phyloP scores from a whole-genome alignment of 257 asterid genomes.

The Catharanthus roseus region DNA sequence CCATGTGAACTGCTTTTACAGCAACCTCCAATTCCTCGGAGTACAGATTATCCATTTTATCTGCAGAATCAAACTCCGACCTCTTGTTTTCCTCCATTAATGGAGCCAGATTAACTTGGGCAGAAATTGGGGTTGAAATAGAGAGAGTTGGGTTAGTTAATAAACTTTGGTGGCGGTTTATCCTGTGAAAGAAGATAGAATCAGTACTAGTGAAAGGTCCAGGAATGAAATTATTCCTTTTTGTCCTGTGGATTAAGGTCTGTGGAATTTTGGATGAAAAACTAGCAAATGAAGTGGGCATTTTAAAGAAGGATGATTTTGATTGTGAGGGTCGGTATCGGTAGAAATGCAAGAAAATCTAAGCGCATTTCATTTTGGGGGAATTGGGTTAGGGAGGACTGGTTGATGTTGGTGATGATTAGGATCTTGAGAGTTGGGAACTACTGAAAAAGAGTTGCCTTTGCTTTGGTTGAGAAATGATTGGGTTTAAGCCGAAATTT shows the following conservation, averaged over 20 bases:
- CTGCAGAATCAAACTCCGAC: conserved; percentile 23
- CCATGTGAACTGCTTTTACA: conserved; percentile 83
- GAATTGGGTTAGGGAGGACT: too few species aligned
- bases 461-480: too few species aligned
- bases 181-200: conserved; percentile 10
- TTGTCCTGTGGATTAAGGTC: not conserved
- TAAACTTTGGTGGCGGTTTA: conserved; percentile 6
- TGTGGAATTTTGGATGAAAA: conserved; percentile 28
- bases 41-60: conserved; percentile 12
- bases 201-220: not conserved
- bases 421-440: not conserved
- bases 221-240: conserved; percentile 13
- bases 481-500: not conserved
- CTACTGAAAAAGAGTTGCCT: too few species aligned
- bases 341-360: not conserved
- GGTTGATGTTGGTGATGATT: not conserved
- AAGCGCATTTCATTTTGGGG: not conserved
- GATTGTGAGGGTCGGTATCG: not conserved
- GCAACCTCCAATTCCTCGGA: conserved; percentile 56
- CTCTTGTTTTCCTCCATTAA: conserved; percentile 27
- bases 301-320: conserved; percentile 12
- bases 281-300: conserved; percentile 35
- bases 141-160: conserved; percentile 15
- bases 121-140: conserved; percentile 19
- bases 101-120: conserved; percentile 17